These are phyloP conservation scores for Solanum dulcamara DNA, from an alignment of 257 asterid genomes.

Conservation along the genomic window DNA sequence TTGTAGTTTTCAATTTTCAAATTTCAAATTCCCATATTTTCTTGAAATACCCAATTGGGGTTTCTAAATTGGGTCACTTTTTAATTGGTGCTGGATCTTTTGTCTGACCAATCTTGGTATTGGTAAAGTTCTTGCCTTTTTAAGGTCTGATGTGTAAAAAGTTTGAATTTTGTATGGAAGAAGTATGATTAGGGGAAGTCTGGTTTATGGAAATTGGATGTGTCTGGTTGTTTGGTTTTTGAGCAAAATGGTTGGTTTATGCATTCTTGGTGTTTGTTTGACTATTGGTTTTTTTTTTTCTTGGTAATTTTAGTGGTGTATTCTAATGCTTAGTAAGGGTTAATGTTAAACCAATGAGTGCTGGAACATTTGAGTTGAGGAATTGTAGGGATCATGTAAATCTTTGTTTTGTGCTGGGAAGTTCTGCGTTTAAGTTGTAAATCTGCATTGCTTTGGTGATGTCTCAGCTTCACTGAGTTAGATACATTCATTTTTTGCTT, in stretches of 20 bases:
- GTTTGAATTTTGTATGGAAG: neutral
- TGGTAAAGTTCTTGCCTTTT: neutral
- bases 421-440: neutral
- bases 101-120: neutral
- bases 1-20: neutral
- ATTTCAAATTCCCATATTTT: neutral
- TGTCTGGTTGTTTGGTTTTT: neutral
- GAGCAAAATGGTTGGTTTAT: neutral
- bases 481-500: neutral
- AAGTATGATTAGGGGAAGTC: neutral
- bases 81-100: neutral
- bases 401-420: neutral
- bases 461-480: neutral
- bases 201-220: neutral
- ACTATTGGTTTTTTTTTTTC: neutral
- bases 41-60: constrained; percentile 5
- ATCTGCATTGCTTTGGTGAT: neutral
- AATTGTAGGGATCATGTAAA: neutral
- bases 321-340: neutral
- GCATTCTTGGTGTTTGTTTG: neutral
- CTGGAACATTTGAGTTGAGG: neutral
- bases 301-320: neutral
- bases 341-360: neutral
- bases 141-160: neutral
- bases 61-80: neutral